A percentile compares a stretch with the other conserved stretches of the same genome.
These are phyloP conservation scores for Hypoxylon sp. DNA, from an alignment of 2,329 filamentous ascomycete species.

Conservation along the genomic window DNA sequence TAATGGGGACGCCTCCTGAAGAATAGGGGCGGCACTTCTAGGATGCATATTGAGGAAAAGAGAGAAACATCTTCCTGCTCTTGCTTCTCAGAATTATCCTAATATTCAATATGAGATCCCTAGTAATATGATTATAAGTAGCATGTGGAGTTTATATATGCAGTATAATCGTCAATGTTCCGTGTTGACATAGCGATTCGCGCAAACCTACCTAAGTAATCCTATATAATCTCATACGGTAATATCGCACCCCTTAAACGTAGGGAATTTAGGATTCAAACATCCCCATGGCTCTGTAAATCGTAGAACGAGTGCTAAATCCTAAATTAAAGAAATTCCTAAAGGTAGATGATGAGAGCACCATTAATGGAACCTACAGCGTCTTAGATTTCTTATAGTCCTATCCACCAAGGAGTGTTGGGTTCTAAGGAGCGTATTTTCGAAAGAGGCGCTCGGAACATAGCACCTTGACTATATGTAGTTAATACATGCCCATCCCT, in stretches of 20 bases:
- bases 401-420: neutral
- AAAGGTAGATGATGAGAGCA: neutral
- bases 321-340: neutral
- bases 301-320: neutral
- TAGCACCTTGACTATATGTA: neutral
- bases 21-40: constrained; percentile 11
- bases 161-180: neutral
- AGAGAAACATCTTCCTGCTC: neutral
- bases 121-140: neutral
- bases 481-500: neutral
- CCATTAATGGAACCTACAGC: constrained; percentile 1
- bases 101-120: neutral
- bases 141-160: neutral
- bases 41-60: neutral
- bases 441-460: neutral
- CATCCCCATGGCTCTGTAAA: neutral
- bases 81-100: neutral
- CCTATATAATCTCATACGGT: neutral
- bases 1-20: neutral
- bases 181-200: neutral
- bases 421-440: neutral
- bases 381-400: constrained; percentile 1
- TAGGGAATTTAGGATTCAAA: neutral
- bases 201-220: neutral
- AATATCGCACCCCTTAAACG: neutral